These are phyloP conservation scores for Ophiocordyceps australis DNA, from an alignment of 2,329 filamentous ascomycete genomes.

Conservation along the genomic window DNA sequence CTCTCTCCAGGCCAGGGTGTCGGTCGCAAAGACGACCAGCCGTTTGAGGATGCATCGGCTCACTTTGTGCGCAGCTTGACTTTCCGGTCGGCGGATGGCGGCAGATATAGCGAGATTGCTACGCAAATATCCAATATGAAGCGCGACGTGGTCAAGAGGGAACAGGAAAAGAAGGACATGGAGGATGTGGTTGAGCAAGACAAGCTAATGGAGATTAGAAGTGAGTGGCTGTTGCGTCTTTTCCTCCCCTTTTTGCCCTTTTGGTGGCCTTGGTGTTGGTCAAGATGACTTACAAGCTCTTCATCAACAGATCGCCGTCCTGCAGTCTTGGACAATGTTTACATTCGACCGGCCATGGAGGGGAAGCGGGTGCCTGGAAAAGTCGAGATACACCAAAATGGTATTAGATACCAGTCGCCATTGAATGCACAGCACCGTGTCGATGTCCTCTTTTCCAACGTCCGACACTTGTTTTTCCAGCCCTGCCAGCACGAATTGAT, in stretches of 20 bases:
- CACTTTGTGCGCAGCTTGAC: slow-evolving; percentile 94
- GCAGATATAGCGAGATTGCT: slow-evolving; percentile 78
- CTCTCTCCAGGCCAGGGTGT: slow-evolving; percentile 94
- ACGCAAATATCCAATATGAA: slow-evolving; percentile 93
- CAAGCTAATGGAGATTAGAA: slow-evolving; percentile 87
- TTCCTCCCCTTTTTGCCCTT: not conserved
- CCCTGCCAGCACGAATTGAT: slow-evolving; percentile 92
- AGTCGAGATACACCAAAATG: slow-evolving; percentile 95
- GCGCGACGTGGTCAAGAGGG: slow-evolving; percentile 76
- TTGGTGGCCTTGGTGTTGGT: not conserved
- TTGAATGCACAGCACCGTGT: slow-evolving; percentile 68
- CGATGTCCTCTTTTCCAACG: slow-evolving; percentile 92
- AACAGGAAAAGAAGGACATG: slow-evolving; percentile 99
- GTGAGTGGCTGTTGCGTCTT: slow-evolving; percentile 25
- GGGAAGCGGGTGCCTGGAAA: slow-evolving; percentile 92
- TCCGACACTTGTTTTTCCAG: slow-evolving; percentile 97
- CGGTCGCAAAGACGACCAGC: slow-evolving; percentile 90
- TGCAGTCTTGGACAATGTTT: slow-evolving; percentile 80
- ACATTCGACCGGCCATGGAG: slow-evolving; percentile 86
- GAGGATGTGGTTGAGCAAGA: slow-evolving; percentile 98
- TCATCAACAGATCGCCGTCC: slow-evolving; percentile 60
- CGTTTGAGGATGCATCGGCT: slow-evolving; percentile 88
- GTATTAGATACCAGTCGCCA: slow-evolving; percentile 83
- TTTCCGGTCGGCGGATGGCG: slow-evolving; percentile 77
- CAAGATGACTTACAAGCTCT: slow-evolving; percentile 16